Evolutionary conservation across 2,329 filamentous ascomycete genomes (phyloP).

Genomic region (Kalmusia sp.): DNA sequence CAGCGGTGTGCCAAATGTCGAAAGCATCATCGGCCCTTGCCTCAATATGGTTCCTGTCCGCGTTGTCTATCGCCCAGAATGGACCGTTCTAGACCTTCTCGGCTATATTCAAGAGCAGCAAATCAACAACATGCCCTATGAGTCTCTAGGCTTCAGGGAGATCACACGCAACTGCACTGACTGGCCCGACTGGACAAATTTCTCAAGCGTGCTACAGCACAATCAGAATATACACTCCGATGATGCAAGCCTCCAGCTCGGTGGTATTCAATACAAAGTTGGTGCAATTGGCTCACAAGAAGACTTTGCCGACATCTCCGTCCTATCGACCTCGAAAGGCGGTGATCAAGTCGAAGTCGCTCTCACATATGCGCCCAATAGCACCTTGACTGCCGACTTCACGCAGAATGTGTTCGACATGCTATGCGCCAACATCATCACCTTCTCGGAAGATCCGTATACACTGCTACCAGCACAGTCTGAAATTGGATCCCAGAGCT

Average conservation of each 20-base stretch:
- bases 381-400: slow-evolving; percentile 60
- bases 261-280: slow-evolving; percentile 35
- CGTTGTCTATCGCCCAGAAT: slow-evolving; percentile 39
- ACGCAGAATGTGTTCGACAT: slow-evolving; percentile 55
- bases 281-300: slow-evolving; percentile 38
- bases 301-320: slow-evolving; percentile 43
- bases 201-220: slow-evolving; percentile 43
- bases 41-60: slow-evolving; percentile 54
- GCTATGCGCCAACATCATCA: slow-evolving; percentile 34
- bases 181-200: slow-evolving; percentile 47
- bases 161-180: slow-evolving; percentile 45
- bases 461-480: slow-evolving; percentile 34
- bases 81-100: slow-evolving; percentile 49
- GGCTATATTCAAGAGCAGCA: slow-evolving; percentile 53
- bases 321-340: slow-evolving; percentile 32
- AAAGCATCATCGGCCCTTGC: slow-evolving; percentile 50
- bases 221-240: slow-evolving; percentile 39
- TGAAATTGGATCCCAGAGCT: slow-evolving; percentile 32
- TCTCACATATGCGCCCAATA: slow-evolving; percentile 41
- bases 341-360: slow-evolving; percentile 34
- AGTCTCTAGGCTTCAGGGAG: slow-evolving; percentile 42
- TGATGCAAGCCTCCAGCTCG: slow-evolving; percentile 59
- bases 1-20: slow-evolving; percentile 43
- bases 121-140: slow-evolving; percentile 47
- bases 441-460: slow-evolving; percentile 36